A percentile compares a stretch with the other conserved stretches of the same genome.
phyloP scores from a whole-genome alignment of 805 yeast genomes.

The Starmerella khaoyaiensis region DNA sequence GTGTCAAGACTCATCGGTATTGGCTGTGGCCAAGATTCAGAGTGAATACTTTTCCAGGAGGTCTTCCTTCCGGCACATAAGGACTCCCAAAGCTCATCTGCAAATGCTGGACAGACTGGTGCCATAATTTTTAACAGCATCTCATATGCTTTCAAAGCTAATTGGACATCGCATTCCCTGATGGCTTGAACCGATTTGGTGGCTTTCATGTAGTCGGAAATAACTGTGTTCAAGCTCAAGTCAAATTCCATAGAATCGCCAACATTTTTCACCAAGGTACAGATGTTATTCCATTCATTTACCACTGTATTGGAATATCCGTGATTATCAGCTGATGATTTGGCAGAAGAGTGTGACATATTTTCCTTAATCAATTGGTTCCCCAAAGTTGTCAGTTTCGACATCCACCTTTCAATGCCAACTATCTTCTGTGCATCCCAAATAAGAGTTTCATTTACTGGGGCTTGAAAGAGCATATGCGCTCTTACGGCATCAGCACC shows the following conservation, averaged over 20 bases:
- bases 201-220: slow-evolving; percentile 81
- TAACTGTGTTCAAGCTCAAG: slow-evolving; percentile 64
- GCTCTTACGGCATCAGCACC: slow-evolving; percentile 96
- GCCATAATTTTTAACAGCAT: slow-evolving; percentile 51
- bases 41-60: slow-evolving; percentile 40
- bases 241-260: slow-evolving; percentile 47
- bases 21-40: slow-evolving; percentile 51
- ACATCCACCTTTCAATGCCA: slow-evolving; percentile 81
- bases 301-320: slow-evolving; percentile 17
- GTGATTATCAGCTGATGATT: background rate
- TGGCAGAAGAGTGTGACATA: background rate
- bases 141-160: slow-evolving; percentile 24
- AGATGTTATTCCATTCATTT: slow-evolving; percentile 45
- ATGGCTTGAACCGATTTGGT: slow-evolving; percentile 36
- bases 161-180: slow-evolving; percentile 29
- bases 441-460: slow-evolving; percentile 61
- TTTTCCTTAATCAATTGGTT: slow-evolving; percentile 22
- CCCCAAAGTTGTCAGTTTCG: slow-evolving; percentile 32
- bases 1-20: slow-evolving; percentile 31
- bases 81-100: slow-evolving; percentile 71
- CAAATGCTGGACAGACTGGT: slow-evolving; percentile 69
- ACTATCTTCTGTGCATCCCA: slow-evolving; percentile 86
- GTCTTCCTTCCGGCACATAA: slow-evolving; percentile 26
- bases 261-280: slow-evolving; percentile 36
- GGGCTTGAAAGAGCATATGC: slow-evolving; percentile 84